Evolutionary conservation across 129 eudicot genomes (phyloP).

Genomic region (Pseudognaphalium luteoalbum): DNA sequence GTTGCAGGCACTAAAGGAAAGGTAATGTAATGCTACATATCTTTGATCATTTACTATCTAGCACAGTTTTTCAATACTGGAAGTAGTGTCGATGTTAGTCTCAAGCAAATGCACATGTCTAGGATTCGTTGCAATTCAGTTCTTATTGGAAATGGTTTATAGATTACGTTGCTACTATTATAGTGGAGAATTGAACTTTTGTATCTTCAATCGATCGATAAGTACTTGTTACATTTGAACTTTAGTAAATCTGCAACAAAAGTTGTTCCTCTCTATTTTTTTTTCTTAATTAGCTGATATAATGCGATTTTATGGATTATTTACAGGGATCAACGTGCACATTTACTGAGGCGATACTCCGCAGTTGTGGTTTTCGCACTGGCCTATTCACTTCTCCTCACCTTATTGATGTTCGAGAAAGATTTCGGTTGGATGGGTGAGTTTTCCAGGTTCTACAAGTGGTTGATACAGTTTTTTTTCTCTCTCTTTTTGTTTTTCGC

Average conservation of each 20-base stretch:
- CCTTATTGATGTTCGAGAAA: constrained; percentile 96
- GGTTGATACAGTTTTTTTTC: constrained; percentile 9
- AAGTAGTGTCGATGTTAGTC: neutral
- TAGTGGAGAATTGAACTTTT: neutral
- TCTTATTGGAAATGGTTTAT: neutral
- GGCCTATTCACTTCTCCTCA: constrained; percentile 99
- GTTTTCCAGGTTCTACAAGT: constrained; percentile 22
- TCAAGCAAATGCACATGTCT: constrained; percentile 10
- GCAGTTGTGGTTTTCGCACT: constrained; percentile 87
- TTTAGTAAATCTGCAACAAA: neutral
- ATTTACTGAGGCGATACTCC: constrained; percentile 86
- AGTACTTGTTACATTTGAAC: neutral
- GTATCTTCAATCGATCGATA: neutral
- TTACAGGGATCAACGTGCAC: constrained; percentile 94
- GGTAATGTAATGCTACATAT: constrained; percentile 44
- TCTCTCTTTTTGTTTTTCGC: neutral
- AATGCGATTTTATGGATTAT: constrained; percentile 21
- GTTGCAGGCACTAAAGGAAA: constrained; percentile 99
- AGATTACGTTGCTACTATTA: neutral
- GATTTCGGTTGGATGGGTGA: constrained; percentile 92
- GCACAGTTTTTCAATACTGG: neutral
- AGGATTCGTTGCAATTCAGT: neutral
- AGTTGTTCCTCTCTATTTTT: neutral
- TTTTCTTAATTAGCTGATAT: constrained; percentile 25
- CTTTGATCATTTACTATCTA: constrained; percentile 3